Percentiles rank a stretch among this genome's conserved stretches.
phyloP scores from a whole-genome alignment of 2,329 filamentous ascomycete genomes.

The Dactylellina parvicollis region DNA sequence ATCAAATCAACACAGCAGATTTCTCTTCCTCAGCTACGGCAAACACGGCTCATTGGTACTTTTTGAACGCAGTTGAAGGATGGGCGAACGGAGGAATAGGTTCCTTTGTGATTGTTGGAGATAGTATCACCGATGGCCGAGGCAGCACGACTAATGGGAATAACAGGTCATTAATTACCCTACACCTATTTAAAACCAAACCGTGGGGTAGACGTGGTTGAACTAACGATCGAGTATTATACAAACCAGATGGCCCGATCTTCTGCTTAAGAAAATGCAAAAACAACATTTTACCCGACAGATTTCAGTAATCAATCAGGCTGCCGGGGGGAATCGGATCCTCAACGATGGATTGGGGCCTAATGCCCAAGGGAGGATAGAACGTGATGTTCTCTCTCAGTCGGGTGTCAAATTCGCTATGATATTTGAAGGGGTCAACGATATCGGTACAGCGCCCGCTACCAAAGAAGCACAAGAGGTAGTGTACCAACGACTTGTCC shows the following conservation, averaged over 20 bases:
- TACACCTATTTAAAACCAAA: neutral
- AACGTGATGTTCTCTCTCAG: conserved; percentile 72
- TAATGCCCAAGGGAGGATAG: conserved; percentile 69
- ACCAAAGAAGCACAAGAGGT: conserved; percentile 63
- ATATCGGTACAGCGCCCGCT: conserved; percentile 69
- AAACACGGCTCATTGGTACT: conserved; percentile 67
- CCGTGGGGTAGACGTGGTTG: no score
- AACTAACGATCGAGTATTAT: no score
- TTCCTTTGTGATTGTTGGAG: conserved; percentile 69
- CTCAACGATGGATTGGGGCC: conserved; percentile 72
- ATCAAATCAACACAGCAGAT: conserved; percentile 66
- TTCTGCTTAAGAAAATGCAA: conserved; percentile 67
- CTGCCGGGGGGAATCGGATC: conserved; percentile 74
- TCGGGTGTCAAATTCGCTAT: conserved; percentile 70
- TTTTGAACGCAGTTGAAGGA: conserved; percentile 70
- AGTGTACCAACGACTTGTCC: conserved; percentile 67
- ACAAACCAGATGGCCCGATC: conserved; percentile 70
- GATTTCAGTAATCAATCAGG: conserved; percentile 72
- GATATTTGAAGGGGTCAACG: conserved; percentile 76
- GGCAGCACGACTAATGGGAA: conserved; percentile 70
- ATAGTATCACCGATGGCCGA: conserved; percentile 74
- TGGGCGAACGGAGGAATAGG: conserved; percentile 63
- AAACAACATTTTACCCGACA: conserved; percentile 63
- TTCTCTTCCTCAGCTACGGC: conserved; percentile 61
- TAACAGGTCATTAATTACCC: conserved; percentile 63